Evolutionary conservation across 495 filamentous ascomycete species (phyloP), one percentile per base, ranked within the genome.

Genomic region (Staphylotrichum longicolle): DNA sequence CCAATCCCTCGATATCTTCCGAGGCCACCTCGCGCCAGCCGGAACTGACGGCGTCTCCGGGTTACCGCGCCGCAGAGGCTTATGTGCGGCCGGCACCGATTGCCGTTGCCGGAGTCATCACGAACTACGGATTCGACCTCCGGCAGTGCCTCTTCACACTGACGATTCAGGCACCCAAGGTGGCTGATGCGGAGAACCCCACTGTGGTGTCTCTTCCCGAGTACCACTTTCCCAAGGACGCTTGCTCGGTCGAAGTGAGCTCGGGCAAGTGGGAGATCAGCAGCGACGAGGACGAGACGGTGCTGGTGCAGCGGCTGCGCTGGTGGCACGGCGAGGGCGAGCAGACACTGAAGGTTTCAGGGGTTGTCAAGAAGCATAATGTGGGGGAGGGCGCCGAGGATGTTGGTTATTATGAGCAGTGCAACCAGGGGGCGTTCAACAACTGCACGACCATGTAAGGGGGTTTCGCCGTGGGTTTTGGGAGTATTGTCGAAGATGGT

Each of bases 271-370:
- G 92, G 93, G 84, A 86, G 34, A 88, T 96, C 67, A 86, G 86
- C 67, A 80, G 75, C 14, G 85, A 89, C 35, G 88, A 92, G 33
- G 80, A 83, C 10, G 80, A 88, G 65, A 81, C 80, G 1, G 82
- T 83, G n/a, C 77, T 83, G 67, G 67, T 88, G 20, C 94, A 95
- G 72, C 80, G 83, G 50, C 76, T 98, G 33, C 82, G 81, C 64
- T 98, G 94, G 94, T 96, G 90, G 91, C 91, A 98, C 74, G 86
- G 82, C 5, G 86, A 86, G 49, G 95, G 93, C 0, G 82, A 91
- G 61, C 93, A 98, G 74, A 82, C 78, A 32, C 80, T 98, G 64
- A 90, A 82, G 63, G 80, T 97, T 20, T 86, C 83, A 57, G 94
- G 94, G 0, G 76, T 92, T 12, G 84, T 87, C 47, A 72, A 70